Evolutionary conservation across 805 yeast species (phyloP), one percentile per base, ranked within the genome.

Genomic region (Deakozyma indianensis): DNA sequence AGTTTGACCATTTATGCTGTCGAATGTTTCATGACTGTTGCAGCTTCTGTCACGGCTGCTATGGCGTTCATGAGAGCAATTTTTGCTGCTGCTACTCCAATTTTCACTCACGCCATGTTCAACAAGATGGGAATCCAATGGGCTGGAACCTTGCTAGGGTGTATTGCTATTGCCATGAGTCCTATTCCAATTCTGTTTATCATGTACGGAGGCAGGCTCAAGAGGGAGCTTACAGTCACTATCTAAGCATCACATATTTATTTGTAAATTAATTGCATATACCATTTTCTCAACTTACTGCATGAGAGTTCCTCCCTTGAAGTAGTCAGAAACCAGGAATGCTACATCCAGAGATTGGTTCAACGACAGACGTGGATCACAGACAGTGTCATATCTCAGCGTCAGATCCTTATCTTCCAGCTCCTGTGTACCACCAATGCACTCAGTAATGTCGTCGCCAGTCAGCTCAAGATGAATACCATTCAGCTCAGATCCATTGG

Each of bases 21-120:
- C 43, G 83, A 78, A 56, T 66, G 80, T 42, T 77, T 75, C 54
- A 66, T 75, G 29, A 59, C 67, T 41, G 72, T 68, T 50, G 75
- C 82, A 5, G 83, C 83, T 1, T 73, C 80, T 11, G 80, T 80
- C 1, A 65, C 77, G 46, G 82, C 84, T 2, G 82, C 78, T 3
- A 75, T 76, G 51, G 74, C 83, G 1, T 72, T 78, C 48, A 56
- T 74, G 44, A 66, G 83, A 57, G 75, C 82, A 0, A 59, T 69
- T 3, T 71, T 76, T 58, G 84, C 76, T 24, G 79, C 76, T 28
- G 71, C 68, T 1, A 77, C 78, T 66, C 83, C 84, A 20, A 59
- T 78, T 42, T 76, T 77, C 55, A 73, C 79, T 2, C 57, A 63
- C 29, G 71, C 68, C 48, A 67, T 78, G 74, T 76, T 74, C 56